phyloP scores from a whole-genome alignment of 1,284 basidiomycete genomes.

The Sanghuangporus baumii region DNA sequence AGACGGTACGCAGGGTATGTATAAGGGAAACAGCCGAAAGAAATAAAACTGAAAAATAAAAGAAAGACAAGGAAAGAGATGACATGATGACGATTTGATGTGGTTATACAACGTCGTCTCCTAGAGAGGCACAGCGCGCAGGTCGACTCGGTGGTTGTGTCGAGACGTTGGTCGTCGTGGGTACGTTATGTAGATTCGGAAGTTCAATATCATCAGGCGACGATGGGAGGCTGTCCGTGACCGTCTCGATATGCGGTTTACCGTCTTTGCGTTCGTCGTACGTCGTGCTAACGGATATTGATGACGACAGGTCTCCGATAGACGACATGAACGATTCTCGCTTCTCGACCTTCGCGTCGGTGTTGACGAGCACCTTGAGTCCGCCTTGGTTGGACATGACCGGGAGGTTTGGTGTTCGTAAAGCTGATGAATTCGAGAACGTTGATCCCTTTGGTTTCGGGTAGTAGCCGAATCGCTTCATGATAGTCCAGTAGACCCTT shows the following conservation, averaged over 20 bases:
- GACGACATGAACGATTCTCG: slow-evolving; percentile 16
- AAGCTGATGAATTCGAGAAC: slow-evolving; percentile 2
- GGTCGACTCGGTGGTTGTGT: slow-evolving; percentile 8
- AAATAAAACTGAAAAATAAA: not conserved
- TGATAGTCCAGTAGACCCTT: slow-evolving; percentile 3
- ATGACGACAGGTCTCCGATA: slow-evolving; percentile 14
- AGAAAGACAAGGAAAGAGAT: not conserved
- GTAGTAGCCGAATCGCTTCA: slow-evolving; percentile 7
- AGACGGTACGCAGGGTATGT: not conserved
- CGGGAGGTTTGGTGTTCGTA: slow-evolving; percentile 6
- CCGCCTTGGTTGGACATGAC: not conserved
- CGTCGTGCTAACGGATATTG: slow-evolving; percentile 10
- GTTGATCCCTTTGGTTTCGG: slow-evolving; percentile 2
- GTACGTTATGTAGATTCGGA: not conserved
- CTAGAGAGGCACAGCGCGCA: slow-evolving; percentile 8
- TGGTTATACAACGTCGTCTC: slow-evolving; percentile 14
- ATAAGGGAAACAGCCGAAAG: not conserved
- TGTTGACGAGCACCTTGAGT: slow-evolving; percentile 4
- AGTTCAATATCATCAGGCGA: slow-evolving; percentile 9
- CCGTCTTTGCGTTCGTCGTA: slow-evolving; percentile 11
- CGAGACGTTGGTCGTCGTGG: not conserved
- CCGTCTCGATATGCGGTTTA: slow-evolving; percentile 1
- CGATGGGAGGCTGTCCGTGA: slow-evolving; percentile 5
- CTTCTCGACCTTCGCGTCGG: slow-evolving; percentile 10
- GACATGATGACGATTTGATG: not conserved